A percentile compares a stretch with the other conserved stretches of the same genome.
Conservation (phyloP, 768 basidiomycete species). For the Termitomyces sp. region DNA sequence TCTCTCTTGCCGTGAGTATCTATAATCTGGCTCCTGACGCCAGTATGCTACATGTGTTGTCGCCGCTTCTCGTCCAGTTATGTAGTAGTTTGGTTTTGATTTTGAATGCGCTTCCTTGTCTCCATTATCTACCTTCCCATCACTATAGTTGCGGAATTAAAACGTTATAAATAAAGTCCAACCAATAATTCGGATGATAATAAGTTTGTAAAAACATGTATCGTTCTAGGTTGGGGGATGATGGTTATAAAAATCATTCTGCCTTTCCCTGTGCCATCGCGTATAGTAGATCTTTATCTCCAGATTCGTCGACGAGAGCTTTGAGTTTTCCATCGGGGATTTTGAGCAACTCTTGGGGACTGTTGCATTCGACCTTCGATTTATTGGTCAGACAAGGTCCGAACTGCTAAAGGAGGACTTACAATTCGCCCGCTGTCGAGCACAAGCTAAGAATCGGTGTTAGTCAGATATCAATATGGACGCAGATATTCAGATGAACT, state of each 20-base stretch:
- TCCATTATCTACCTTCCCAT: not conserved
- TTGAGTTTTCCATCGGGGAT: constrained; percentile 48
- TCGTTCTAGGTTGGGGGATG: too few relatives aligned
- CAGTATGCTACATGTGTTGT: constrained; percentile 11
- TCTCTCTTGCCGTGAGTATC: constrained; percentile 9
- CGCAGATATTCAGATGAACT: constrained; percentile 17
- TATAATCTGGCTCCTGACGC: constrained; percentile 10
- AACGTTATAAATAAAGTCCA: not conserved
- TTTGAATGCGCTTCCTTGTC: constrained; percentile 2
- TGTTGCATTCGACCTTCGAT: constrained; percentile 48
- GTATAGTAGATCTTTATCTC: constrained; percentile 46
- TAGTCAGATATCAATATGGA: not conserved
- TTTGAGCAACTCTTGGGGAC: constrained; percentile 46
- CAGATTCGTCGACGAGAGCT: constrained; percentile 56
- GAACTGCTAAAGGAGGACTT: constrained; percentile 10
- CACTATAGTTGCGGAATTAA: not conserved
- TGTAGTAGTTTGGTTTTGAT: constrained; percentile 7
- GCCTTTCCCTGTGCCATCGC: constrained; percentile 32
- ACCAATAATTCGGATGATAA: too few relatives aligned
- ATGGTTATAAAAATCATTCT: too few relatives aligned
- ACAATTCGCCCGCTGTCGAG: constrained; percentile 55
- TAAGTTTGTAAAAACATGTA: too few relatives aligned
- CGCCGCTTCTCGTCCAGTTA: not conserved
- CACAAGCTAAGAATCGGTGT: constrained; percentile 34
- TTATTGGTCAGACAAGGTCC: not conserved